Base-by-base conservation (phyloP, 192 early-diverging fungal species). In the Linnemannia elongata region DNA sequence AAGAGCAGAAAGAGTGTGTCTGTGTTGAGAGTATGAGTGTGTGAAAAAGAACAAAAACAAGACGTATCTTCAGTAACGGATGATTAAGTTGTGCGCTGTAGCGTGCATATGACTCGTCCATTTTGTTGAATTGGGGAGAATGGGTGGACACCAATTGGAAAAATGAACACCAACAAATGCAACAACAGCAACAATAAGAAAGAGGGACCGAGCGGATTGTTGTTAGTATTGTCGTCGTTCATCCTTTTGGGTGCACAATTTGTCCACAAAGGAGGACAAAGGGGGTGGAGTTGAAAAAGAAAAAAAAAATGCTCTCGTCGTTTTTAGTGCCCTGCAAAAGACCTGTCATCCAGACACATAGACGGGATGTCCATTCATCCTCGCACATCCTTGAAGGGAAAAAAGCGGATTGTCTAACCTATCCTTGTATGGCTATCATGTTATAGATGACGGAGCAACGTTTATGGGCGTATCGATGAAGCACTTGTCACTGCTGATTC, bases 401-500 rank as follows among this genome's bases (percentile, higher is more conserved):
- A 45, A 24, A 49, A 30, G 24, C 22, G 8, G 9, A 38, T 63
- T 45, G 0, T 45, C 49, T 44, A 54, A 30, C 27, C 27, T 45
- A 66, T 35, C 55, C 30, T 24, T 75, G 5, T 70, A 42, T 33
- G 35, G 30, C 7, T 24, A 33, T 45, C 13, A 66, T 72, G 0
- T 7, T 12, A 78, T 79, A 80, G 78, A 78, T 47, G 85, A 87
- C 20, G 85, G 80, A 36, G 60, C 80, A 17, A 81, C 85, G 39
- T 81, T 87, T 73, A 87, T 93, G 80, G 91, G 91, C 39, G 69
- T 97, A 6, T 95, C 94, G 49, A 92, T 95, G 70, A 97, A 96
- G 87, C 96, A 96, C 80, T 82, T 98, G 22, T 96, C 96, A 39
- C 92, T 99, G 15, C 79, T 97, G 30, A 93, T 96, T 8, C 93